These are phyloP conservation scores for Aspergillus panamensis DNA, from an alignment of 495 filamentous ascomycete species.

Conservation along the genomic window DNA sequence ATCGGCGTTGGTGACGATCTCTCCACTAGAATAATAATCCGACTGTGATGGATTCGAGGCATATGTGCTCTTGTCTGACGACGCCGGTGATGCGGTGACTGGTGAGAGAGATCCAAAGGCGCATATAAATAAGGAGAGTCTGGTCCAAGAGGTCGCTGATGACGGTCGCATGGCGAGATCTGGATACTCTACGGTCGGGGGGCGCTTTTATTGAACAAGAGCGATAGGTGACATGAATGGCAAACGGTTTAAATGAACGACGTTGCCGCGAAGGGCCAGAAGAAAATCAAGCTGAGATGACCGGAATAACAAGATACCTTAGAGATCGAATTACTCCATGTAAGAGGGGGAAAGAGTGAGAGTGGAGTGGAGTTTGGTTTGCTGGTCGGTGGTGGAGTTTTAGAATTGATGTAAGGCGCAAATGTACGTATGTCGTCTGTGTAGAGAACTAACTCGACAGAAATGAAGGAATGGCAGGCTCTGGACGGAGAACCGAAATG, in stretches of 20 bases:
- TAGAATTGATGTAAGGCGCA: no score
- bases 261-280: conserved; percentile 11
- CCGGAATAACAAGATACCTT: not conserved
- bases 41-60: not conserved
- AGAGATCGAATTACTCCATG: not conserved
- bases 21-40: conserved; percentile 19
- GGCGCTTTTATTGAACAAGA: not conserved
- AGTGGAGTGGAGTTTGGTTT: no score
- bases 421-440: no score
- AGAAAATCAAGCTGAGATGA: conserved; percentile 3
- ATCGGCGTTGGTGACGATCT: conserved; percentile 20
- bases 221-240: conserved; percentile 9
- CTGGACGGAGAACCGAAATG: no score
- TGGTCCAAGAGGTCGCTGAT: not conserved
- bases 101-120: conserved; percentile 4
- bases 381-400: no score
- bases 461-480: no score
- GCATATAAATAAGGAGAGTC: conserved; percentile 13
- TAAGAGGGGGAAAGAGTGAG: not conserved
- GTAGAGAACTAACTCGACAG: no score
- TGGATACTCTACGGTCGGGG: conserved; percentile 16
- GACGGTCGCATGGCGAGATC: conserved; percentile 9
- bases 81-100: conserved; percentile 8
- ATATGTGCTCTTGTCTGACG: not conserved
- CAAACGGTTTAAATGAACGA: conserved; percentile 22